Evolutionary conservation across 768 basidiomycete species (phyloP), one percentile per base, ranked within the genome.

Genomic region (Leucocoprinus leucothites): DNA sequence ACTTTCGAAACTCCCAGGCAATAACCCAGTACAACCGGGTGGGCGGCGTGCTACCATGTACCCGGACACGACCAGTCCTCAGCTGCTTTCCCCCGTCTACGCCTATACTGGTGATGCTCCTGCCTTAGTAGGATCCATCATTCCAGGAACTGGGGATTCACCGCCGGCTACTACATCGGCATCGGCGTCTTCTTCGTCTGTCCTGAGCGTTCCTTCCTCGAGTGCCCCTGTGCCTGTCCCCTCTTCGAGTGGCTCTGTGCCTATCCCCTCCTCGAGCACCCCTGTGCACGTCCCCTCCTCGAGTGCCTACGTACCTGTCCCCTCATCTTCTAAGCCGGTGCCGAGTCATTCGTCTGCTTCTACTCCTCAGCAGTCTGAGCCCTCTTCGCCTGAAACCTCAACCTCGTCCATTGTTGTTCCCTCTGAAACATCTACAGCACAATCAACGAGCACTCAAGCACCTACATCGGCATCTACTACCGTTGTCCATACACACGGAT

Each of bases 21-120:
- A 81, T 67, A 82, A 82, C 64, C 79, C 80, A 9, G 75, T 82
- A 19, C 70, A 75, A 49, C 61, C 62, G 5, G 69, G 65, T 50
- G 75, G 74, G 25, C 58, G 55, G 35, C 62, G 57, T 34, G 77
- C 75, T 6, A 64, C 66, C 2, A 62, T 68, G 53, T 70, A 65
- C 57, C 26, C 68, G 3, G 72, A 73, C 52, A 59, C 63, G n/a
- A 67, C 61, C n/a, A 65, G 63, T 1, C 80, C 80, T 36, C 58
- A 67, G 4, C 58, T 77, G 7, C 64, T 82, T 48, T 58, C 67
- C 5, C 79, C 80, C 26, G 68, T 81, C 28, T 79, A 67, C 54
- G 78, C 67, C 6, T 82, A 81, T 65, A 77, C 75, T 18, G 76
- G 75, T 14, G 62, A 69, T 35, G 62, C 61, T 18, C 72, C 78